These are phyloP conservation scores for Phytophthora nicotianae DNA, from an alignment of 352 stramenopile species.

Conservation along the genomic window DNA sequence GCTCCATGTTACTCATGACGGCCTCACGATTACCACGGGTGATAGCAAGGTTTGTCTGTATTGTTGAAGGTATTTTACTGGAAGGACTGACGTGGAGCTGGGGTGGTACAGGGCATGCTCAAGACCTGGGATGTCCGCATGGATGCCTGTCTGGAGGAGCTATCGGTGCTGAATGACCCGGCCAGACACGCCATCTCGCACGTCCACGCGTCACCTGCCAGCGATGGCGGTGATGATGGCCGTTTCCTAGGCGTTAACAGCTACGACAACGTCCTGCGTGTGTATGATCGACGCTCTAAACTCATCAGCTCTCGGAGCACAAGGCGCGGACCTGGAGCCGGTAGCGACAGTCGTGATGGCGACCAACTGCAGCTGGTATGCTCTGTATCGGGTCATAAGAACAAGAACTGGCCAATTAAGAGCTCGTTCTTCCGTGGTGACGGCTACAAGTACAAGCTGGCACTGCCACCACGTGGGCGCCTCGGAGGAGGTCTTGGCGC, in stretches of 20 bases:
- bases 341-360: conserved; percentile 51
- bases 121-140: conserved; percentile 90
- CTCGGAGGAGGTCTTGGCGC: conserved; percentile 26
- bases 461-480: conserved; percentile 44
- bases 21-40: conserved; percentile 79
- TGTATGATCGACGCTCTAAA: conserved; percentile 86
- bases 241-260: conserved; percentile 87
- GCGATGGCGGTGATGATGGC: conserved; percentile 73
- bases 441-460: conserved; percentile 87
- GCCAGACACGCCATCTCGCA: conserved; percentile 84
- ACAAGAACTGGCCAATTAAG: conserved; percentile 93
- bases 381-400: conserved; percentile 86
- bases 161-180: conserved; percentile 81
- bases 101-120: conserved; percentile 61
- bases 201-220: conserved; percentile 75
- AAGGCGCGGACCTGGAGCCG: conserved; percentile 28
- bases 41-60: conserved; percentile 70
- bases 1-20: conserved; percentile 77
- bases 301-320: conserved; percentile 67
- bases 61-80: neutral
- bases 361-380: conserved; percentile 84
- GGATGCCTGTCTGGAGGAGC: conserved; percentile 76
- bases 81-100: conserved; percentile 1
- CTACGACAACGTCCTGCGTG: conserved; percentile 90
- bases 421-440: conserved; percentile 89